phyloP scores from a whole-genome alignment of 352 stramenopile genomes.

The Globisporangium echinulatum region DNA sequence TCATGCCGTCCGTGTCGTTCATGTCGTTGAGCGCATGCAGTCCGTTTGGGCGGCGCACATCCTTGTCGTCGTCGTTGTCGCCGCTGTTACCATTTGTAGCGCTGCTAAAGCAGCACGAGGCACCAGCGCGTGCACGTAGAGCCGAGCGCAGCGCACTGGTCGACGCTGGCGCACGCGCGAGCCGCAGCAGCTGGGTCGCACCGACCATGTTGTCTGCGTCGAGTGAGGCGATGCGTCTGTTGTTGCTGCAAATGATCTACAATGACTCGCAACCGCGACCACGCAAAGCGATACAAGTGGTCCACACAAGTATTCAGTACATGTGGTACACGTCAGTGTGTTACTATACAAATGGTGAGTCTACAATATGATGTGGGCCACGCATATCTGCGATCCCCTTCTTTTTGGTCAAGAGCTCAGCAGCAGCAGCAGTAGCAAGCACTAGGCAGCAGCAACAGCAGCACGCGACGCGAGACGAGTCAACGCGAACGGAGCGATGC shows the following conservation, averaged over 20 bases:
- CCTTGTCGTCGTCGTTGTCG: not conserved
- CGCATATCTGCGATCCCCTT: not conserved
- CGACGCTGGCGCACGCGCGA: not conserved
- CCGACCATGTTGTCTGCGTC: constrained; percentile 1
- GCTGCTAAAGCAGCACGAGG: not conserved
- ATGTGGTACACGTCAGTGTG: too few species aligned
- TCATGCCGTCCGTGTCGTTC: constrained; percentile 22
- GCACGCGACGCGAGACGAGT: not conserved
- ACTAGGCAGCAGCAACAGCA: not conserved
- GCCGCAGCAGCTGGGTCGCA: constrained; percentile 5
- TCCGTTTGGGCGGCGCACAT: constrained; percentile 6
- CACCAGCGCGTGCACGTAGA: not conserved
- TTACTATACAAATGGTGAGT: not conserved
- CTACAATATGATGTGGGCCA: too few species aligned
- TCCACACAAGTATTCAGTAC: not conserved
- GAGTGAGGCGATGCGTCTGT: not conserved
- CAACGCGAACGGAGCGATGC: constrained; percentile 15
- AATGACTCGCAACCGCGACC: not conserved
- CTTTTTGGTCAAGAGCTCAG: not conserved
- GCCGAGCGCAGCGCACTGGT: not conserved
- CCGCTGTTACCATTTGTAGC: not conserved
- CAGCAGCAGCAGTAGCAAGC: not conserved
- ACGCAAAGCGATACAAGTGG: not conserved
- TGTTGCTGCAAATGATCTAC: not conserved
- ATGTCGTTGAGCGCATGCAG: not conserved